Base-by-base conservation (phyloP, 192 early-diverging fungal genomes). In the Ambispora gerdemannii region DNA sequence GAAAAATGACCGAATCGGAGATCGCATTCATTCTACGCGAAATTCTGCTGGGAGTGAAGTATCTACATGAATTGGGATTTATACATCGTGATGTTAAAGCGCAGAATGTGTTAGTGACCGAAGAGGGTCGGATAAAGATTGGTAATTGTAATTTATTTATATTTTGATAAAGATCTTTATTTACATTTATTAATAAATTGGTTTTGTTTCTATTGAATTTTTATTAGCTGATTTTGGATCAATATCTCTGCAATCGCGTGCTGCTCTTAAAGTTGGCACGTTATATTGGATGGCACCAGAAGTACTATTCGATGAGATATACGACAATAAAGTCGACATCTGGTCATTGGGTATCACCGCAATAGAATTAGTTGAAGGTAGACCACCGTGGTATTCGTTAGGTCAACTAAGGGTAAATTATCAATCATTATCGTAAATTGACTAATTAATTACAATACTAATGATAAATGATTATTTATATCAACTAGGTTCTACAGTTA, bases 311-410 rank as follows among this genome's bases (percentile, higher is more conserved):
- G 75, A 79, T 32, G 72, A 82, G 53, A 64, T 65, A 55, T 83
- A 83, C 53, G 71, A 72, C 43, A 73, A 82, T 50, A 78, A 76
- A 66, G 75, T 82, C 24, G 82, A 83, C 56, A 79, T 83, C 72
- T 83, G 82, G 82, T 83, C 82, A 20, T 67, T 83, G 20, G 82
- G 80, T 58, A 77, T 83, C 27, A 75, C 76, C 27, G 68, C 79
- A 13, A 77, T 82, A 30, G 80, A 82, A 71, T 76, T 82, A 77
- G 73, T 82, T 74, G 80, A 82, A 38, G 56, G 80, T 15, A 74
- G 72, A 25, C 80, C 80, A n/a, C 80, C 80, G 43, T 78, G 79
- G 53, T 82, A 77, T 70, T 63, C 67, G 6, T 33, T 69, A 13
- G 51, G 67, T 1, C 67, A 69, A 69, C 52, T 50, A 69, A 53